Conservation (phyloP, 192 early-diverging fungal species). For the Coemansia umbellata region DNA sequence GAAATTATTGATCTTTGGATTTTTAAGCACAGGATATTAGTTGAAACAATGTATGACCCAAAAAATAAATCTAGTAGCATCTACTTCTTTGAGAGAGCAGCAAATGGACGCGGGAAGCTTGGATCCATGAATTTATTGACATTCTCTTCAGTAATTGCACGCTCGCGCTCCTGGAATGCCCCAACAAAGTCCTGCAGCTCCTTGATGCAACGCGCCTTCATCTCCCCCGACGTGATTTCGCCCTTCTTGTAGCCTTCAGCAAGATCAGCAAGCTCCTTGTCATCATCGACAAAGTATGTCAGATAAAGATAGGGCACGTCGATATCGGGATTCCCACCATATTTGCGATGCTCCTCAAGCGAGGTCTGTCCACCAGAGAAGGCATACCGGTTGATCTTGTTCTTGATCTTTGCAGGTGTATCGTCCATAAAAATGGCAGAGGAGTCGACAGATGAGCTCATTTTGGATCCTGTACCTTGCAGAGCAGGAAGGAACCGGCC, state of each 20-base stretch:
- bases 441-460: constrained; percentile 84
- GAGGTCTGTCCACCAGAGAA: constrained; percentile 91
- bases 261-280: constrained; percentile 75
- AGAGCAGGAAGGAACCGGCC: constrained; percentile 94
- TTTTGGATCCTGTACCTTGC: constrained; percentile 86
- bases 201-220: constrained; percentile 87
- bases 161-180: constrained; percentile 71
- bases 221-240: constrained; percentile 78
- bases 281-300: constrained; percentile 91
- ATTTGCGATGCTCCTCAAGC: constrained; percentile 72
- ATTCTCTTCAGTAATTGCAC: constrained; percentile 58
- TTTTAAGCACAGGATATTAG: too few species aligned
- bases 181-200: constrained; percentile 73
- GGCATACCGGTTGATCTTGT: constrained; percentile 95
- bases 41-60: too few species aligned
- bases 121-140: constrained; percentile 65
- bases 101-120: constrained; percentile 44
- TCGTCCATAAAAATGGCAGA: constrained; percentile 94
- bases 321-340: constrained; percentile 91
- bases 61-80: not conserved
- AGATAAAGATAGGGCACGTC: constrained; percentile 95
- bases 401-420: constrained; percentile 89
- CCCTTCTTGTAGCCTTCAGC: constrained; percentile 74
- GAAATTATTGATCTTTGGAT: not conserved
- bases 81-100: constrained; percentile 29